Evolutionary conservation across 169 alveolate species (phyloP), one percentile per base, ranked within the genome.

Genomic region (Plasmodium knowlesi): DNA sequence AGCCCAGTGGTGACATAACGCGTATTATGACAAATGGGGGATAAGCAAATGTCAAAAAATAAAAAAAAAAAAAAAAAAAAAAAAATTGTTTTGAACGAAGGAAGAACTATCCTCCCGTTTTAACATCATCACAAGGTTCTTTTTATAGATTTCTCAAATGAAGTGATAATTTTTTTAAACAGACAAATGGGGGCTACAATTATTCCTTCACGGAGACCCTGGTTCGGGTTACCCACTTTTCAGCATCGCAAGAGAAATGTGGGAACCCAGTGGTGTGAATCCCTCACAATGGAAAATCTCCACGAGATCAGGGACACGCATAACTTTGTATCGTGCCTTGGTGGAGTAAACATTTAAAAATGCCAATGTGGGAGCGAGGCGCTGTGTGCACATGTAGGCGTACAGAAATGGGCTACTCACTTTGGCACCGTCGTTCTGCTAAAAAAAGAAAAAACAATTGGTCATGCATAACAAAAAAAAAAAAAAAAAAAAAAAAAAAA

Each of bases 401-500:
- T 67, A 25, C 41, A n/a, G 5, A 67, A 67, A n/a, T 22, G 76
- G 30, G 76, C n/a, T 67, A 25, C 76, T 25, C 30, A 3, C 8
- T 61, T 61, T 9, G 76, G n/a, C 76, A 67, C 37, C 37, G 25
- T 3, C 12, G n/a, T 67, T 34, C 37, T 19, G 76, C 39, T 25
- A 67, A 67, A 9, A 1, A 67, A 4, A 9, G 22, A 9, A 19
- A 67, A 67, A 50, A 50, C 76, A 67, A 67, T 67, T 67, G 76
- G 76, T 25, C 19, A 67, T 19, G 5, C 76, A 67, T 67, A 10
- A 57, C 73, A 79, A 25, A 19, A 81, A 28, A 43, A n/a, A 79
- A 79, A 19, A 72, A 28, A 46, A 85, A 74, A n/a, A n/a, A n/a
- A n/a, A n/a, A 85, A 85, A 84, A 32, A 32, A 32, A 32, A 41